phyloP scores from a whole-genome alignment of 1,284 basidiomycete genomes.

The Ceratobasidium sp. region DNA sequence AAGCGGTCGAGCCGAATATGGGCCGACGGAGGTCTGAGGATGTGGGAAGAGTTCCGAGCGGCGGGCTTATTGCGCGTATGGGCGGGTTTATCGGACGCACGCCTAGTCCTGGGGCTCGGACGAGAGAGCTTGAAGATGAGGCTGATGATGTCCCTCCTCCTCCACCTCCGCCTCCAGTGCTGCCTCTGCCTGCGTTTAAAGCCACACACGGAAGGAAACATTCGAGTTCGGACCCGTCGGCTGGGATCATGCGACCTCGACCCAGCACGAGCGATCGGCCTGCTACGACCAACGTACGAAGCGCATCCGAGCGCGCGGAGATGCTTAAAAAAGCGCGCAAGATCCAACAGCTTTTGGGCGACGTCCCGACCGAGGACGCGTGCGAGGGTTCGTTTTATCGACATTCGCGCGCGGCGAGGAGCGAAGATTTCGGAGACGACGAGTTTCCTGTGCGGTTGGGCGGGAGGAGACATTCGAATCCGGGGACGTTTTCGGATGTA shows the following conservation, averaged over 20 bases:
- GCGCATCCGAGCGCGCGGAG: conserved; percentile 75
- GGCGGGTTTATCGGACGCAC: conserved; percentile 37
- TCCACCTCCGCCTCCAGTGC: conserved; percentile 3
- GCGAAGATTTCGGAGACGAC: conserved; percentile 20
- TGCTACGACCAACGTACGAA: conserved; percentile 76
- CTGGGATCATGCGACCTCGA: conserved; percentile 11
- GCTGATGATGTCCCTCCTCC: conserved; percentile 12
- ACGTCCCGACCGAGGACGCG: conserved; percentile 52
- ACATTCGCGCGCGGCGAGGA: conserved; percentile 16
- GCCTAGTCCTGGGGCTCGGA: conserved; percentile 23
- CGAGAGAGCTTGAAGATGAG: conserved; percentile 31
- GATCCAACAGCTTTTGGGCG: conserved; percentile 81
- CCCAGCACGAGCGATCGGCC: conserved; percentile 55
- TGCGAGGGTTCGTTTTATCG: conserved; percentile 36
- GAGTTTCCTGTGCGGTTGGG: background rate
- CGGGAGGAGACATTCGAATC: conserved; percentile 9
- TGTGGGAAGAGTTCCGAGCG: background rate
- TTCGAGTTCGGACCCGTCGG: conserved; percentile 39
- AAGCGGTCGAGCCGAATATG: conserved; percentile 15
- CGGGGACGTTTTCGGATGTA: conserved; percentile 24
- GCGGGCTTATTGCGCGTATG: conserved; percentile 31
- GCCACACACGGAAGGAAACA: conserved; percentile 22
- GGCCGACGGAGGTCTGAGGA: conserved; percentile 32
- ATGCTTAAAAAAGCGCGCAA: conserved; percentile 81
- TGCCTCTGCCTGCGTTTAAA: background rate